Conservation (phyloP, 2,329 filamentous ascomycete species). For the Clarireedia hainanense region DNA sequence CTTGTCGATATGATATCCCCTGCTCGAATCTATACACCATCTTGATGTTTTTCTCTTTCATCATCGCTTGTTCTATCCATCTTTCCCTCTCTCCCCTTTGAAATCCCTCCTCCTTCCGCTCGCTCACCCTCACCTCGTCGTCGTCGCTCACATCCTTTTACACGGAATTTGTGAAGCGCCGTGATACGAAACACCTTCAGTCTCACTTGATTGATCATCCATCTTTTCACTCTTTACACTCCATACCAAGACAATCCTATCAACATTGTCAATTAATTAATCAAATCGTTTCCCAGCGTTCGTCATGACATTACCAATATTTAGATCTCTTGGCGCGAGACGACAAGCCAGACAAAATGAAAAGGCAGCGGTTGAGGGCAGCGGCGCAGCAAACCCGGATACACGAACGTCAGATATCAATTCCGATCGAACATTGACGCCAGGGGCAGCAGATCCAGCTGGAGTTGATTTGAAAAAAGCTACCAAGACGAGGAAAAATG, state of each 20-base stretch:
- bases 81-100: too few species aligned
- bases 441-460: conserved; percentile 16
- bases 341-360: conserved; percentile 11
- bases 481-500: conserved; percentile 41
- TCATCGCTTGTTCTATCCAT: too few species aligned
- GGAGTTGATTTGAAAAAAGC: conserved; percentile 36
- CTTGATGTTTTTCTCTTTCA: too few species aligned
- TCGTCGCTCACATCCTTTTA: not conserved
- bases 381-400: conserved; percentile 1
- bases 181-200: not conserved
- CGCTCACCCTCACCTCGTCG: not conserved
- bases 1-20: too few species aligned
- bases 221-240: not conserved
- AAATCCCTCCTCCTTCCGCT: too few species aligned
- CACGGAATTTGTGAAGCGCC: not conserved
- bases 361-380: conserved; percentile 8
- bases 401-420: not conserved
- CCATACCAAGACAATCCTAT: not conserved
- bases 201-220: not conserved
- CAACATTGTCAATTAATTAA: not conserved
- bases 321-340: conserved; percentile 21
- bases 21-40: too few species aligned
- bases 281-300: not conserved
- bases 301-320: conserved; percentile 27
- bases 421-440: conserved; percentile 21